Evolutionary conservation across 2,329 filamentous ascomycete species (phyloP).

Genomic region (Trichothecium roseum): DNA sequence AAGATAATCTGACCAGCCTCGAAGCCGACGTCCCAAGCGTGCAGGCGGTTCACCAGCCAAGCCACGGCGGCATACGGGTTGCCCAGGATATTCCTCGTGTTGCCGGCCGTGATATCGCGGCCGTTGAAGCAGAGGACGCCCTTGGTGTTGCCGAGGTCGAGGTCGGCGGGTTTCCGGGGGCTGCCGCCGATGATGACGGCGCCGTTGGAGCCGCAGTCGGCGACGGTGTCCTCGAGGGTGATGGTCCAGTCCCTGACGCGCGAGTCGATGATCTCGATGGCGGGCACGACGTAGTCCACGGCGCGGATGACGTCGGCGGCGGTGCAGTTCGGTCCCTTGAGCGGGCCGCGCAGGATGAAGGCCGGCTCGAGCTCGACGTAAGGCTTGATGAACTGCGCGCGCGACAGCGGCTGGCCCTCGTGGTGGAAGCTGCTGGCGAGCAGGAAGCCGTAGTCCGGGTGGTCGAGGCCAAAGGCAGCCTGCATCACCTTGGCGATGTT

Average conservation of each 20-base stretch:
- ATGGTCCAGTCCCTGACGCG: slow-evolving; percentile 16
- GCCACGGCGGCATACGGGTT: slow-evolving; percentile 14
- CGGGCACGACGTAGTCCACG: slow-evolving; percentile 16
- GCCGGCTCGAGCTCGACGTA: slow-evolving; percentile 17
- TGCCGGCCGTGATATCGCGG: slow-evolving; percentile 13
- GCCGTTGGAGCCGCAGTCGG: slow-evolving; percentile 14
- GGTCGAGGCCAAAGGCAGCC: slow-evolving; percentile 15
- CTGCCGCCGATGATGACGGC: slow-evolving; percentile 15
- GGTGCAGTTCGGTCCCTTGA: slow-evolving; percentile 14
- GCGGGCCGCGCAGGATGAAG: slow-evolving; percentile 13
- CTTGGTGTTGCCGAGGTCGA: slow-evolving; percentile 11
- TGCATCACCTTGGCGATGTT: slow-evolving; percentile 20
- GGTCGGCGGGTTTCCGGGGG: slow-evolving; percentile 11
- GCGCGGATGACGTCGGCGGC: slow-evolving; percentile 16
- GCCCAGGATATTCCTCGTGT: slow-evolving; percentile 14
- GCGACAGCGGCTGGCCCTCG: slow-evolving; percentile 11
- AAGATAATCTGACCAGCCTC: slow-evolving; percentile 13
- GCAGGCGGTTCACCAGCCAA: slow-evolving; percentile 14
- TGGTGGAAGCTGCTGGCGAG: slow-evolving; percentile 14
- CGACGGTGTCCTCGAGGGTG: slow-evolving; percentile 13
- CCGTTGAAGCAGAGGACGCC: slow-evolving; percentile 13
- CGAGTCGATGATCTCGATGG: slow-evolving; percentile 18
- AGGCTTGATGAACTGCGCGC: slow-evolving; percentile 13
- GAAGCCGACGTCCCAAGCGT: slow-evolving; percentile 12
- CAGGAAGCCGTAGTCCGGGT: slow-evolving; percentile 16